Percentiles rank a stretch among this genome's conserved stretches.
phyloP scores from a whole-genome alignment of 345 rosid genomes.

The Populus tremula region DNA sequence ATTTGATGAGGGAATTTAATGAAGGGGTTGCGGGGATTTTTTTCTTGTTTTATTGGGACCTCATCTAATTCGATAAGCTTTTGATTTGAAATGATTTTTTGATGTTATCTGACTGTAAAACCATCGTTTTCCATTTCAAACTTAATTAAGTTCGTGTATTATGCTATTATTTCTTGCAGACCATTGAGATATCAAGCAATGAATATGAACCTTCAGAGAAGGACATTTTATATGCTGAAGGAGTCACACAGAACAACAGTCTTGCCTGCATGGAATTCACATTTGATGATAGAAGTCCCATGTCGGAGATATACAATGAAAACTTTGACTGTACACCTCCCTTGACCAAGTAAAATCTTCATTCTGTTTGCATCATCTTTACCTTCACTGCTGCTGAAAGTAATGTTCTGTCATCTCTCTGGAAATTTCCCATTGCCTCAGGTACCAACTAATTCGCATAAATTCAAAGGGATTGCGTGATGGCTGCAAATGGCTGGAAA shows the following conservation, averaged over 20 bases:
- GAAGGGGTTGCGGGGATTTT: neutral
- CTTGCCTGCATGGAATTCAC: conserved; percentile 56
- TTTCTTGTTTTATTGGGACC: neutral
- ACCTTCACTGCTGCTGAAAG: neutral
- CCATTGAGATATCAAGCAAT: conserved; percentile 56
- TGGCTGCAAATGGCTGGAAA: conserved; percentile 63
- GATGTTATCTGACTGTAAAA: too few species aligned
- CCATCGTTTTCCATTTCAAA: too few species aligned
- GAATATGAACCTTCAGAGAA: conserved; percentile 58
- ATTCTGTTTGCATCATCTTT: neutral
- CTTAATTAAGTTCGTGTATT: neutral
- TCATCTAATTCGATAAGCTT: too few species aligned
- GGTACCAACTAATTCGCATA: conserved; percentile 58
- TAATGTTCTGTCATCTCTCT: neutral
- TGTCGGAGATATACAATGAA: conserved; percentile 45
- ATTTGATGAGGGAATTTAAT: neutral
- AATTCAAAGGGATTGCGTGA: conserved; percentile 52
- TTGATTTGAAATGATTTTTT: too few species aligned
- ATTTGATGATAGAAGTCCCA: conserved; percentile 52
- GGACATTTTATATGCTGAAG: conserved; percentile 59
- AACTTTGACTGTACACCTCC: conserved; percentile 40
- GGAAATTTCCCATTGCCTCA: conserved; percentile 15
- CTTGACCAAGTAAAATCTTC: conserved; percentile 33
- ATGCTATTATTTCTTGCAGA: conserved; percentile 32
- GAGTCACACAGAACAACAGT: conserved; percentile 55